These are phyloP conservation scores for Microbotryum silenes-acaulis DNA, from an alignment of 1,284 basidiomycete genomes.

Conservation along the genomic window DNA sequence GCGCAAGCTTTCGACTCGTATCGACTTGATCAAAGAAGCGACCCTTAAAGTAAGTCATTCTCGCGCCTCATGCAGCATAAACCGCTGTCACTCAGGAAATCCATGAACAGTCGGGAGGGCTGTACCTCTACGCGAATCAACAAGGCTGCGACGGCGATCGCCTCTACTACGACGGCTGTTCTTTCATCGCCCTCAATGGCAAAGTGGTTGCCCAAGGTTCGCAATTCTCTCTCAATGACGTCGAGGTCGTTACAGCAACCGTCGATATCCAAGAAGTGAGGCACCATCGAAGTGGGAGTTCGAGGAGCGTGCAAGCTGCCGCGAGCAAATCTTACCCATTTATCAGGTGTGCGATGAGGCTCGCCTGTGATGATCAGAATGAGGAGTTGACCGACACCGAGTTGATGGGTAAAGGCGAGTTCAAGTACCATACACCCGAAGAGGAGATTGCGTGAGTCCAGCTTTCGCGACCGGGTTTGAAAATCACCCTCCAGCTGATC, in stretches of 20 bases:
- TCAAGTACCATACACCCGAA: conserved; percentile 77
- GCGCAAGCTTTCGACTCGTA: conserved; percentile 79
- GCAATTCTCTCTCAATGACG: conserved; percentile 90
- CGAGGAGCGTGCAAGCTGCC: conserved; percentile 84
- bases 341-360: conserved; percentile 65
- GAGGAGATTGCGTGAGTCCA: conserved; percentile 88
- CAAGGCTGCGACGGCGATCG: conserved; percentile 98
- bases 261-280: conserved; percentile 92
- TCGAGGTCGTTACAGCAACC: conserved; percentile 91
- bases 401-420: conserved; percentile 47
- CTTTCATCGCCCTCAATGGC: conserved; percentile 92
- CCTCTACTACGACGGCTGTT: conserved; percentile 94
- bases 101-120: conserved; percentile 67
- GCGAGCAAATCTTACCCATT: conserved; percentile 59
- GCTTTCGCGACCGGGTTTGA: neutral
- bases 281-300: conserved; percentile 66
- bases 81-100: neutral
- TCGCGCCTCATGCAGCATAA: neutral
- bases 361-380: conserved; percentile 61
- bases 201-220: conserved; percentile 85
- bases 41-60: conserved; percentile 65
- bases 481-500: neutral
- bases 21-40: conserved; percentile 94
- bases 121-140: conserved; percentile 97
- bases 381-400: conserved; percentile 50